Percentiles rank a stretch among this genome's conserved stretches.
phyloP scores from a whole-genome alignment of 2,329 filamentous ascomycete genomes.

The Scolecobasidium constrictum region DNA sequence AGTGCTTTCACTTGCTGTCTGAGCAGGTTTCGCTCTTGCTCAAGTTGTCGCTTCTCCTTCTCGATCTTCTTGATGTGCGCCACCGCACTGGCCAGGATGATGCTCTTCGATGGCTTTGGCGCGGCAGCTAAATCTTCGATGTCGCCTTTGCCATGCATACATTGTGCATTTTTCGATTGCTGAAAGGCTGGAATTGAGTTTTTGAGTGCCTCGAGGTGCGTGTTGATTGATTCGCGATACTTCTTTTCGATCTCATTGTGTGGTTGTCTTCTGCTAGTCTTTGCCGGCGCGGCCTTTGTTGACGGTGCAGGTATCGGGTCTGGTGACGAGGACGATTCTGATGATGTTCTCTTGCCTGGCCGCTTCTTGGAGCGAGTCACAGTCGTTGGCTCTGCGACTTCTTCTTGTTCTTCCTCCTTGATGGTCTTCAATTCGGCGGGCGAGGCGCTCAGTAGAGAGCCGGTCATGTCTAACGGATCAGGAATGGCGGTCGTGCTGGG shows the following conservation, averaged over 20 bases:
- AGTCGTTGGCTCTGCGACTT: background rate
- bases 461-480: background rate
- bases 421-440: background rate
- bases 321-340: conserved; percentile 11
- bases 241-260: conserved; percentile 37
- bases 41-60: conserved; percentile 27
- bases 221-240: conserved; percentile 36
- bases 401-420: background rate
- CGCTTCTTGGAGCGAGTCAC: conserved; percentile 21
- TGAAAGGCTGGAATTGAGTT: conserved; percentile 29
- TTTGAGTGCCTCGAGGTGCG: conserved; percentile 31
- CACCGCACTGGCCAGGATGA: conserved; percentile 34
- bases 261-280: conserved; percentile 24
- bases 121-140: conserved; percentile 32
- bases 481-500: background rate
- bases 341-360: conserved; percentile 1
- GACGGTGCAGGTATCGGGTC: conserved; percentile 13
- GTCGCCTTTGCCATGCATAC: conserved; percentile 16
- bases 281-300: conserved; percentile 16
- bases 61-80: conserved; percentile 36
- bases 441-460: no score
- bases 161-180: conserved; percentile 14
- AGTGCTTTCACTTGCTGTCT: conserved; percentile 29
- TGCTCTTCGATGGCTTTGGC: conserved; percentile 33
- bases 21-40: conserved; percentile 28